Base-by-base conservation (phyloP, 1,284 basidiomycete genomes). In the Rhizoctonia solani region DNA sequence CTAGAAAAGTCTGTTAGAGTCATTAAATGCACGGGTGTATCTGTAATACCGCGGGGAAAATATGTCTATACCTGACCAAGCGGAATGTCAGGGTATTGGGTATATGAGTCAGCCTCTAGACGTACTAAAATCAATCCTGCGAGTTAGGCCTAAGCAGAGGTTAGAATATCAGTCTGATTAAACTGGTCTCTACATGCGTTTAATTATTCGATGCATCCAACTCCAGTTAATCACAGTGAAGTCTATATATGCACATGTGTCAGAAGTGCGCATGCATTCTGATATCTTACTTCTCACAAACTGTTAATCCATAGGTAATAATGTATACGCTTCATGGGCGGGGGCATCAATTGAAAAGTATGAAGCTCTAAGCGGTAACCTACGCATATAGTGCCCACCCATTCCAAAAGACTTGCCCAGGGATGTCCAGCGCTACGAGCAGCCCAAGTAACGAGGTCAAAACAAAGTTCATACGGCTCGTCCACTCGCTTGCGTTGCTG, bases 401-500 rank as follows among this genome's bases (percentile, higher is more conserved):
- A 70, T 84, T 78, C 37, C 88, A 75, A 3, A 85, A 77, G 66
- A 79, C 72, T 70, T 81, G 78, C n/a, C 83, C 83, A 47, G 84
- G 82, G 70, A 86, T 77, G 75, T 86, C 76, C 55, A 87, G 74
- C 32, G 82, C 81, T 59, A 87, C 82, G 32, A 81, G 78, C 41
- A 91, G 80, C 25, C 88, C 86, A 61, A 88, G 81, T 30, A 80
- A 76, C 41, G 88, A 81, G 8, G 87, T 90, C 25, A 81, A 72
- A 41, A 91, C 81, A 74, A 90, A 92, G 74, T 88, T 89, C 47
- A 87, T 76, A 66, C 88, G 77, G 54, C 87, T 89, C 8, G 82
- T 82, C 85, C 87, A 88, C 81, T 92, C 89, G 73, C 85, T 87
- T 1, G 88, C 87, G 74, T 93, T 93, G 76, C 84, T 85, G 67